Evolutionary conservation across 2,329 filamentous ascomycete species (phyloP), one percentile per base, ranked within the genome.

Genomic region (Alternaria tenuissima): DNA sequence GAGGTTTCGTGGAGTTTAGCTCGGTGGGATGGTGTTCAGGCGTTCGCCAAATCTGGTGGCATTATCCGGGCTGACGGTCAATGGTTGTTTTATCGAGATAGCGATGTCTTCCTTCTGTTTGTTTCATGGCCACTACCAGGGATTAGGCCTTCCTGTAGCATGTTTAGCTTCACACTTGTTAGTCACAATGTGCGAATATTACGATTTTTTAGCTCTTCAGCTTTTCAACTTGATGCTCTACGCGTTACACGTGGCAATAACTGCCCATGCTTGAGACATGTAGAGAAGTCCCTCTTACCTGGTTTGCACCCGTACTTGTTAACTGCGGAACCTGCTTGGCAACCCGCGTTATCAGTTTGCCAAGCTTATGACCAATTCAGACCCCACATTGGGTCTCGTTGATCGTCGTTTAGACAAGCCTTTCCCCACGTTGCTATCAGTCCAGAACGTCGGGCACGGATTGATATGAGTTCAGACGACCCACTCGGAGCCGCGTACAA

Each of bases 281-380:
- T 41, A 24, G 28, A 39, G 34, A n/a, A 20, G 16, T 34, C 16
- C 7, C 43, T 22, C 44, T 14, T 22, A 4, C 24, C 16, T 16
- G 18, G 26, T 34, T 42, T 16, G 30, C 44, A 24, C 14, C 39
- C 24, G 20, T 24, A 12, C 14, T 28, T 32, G 26, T 7, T n/a
- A 26, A 36, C 32, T 43, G 41, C 30, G 51, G 39, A 47, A 58
- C 5, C 30, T 47, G 48, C 46, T 58, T 55, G 36, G 52, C 42
- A 22, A 34, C 39, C 48, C 44, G 41, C 49, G 38, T 69, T 70
- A 70, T 69, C 64, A 55, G 11, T 36, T 49, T 57, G 67, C 69
- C 64, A 70, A 69, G 65, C 55, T 38, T 30, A 43, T 73, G 70
- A 72, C 68, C 64, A 69, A 72, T 70, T 64, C 39, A 54, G 65